Conservation (phyloP, 768 basidiomycete genomes). For the Kondoa subrosea region DNA sequence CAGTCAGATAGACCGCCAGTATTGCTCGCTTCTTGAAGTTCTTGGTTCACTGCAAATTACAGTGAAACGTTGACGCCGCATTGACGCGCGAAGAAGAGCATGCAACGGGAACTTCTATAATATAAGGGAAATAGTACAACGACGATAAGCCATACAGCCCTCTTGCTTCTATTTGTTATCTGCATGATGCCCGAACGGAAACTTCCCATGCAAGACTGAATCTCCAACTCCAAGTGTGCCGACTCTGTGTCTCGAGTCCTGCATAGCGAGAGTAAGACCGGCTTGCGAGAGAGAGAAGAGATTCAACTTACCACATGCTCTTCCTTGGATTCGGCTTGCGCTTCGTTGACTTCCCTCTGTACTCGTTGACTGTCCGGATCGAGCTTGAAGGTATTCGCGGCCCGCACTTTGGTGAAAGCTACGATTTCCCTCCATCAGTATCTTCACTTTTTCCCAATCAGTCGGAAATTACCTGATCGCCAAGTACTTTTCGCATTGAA, state of each 20-base stretch:
- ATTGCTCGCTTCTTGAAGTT: background rate
- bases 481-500: constrained; percentile 79
- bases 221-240: background rate
- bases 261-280: background rate
- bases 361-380: background rate
- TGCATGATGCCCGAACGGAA: no score
- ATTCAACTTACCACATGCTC: background rate
- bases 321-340: background rate
- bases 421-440: no score
- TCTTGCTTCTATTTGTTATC: no score
- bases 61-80: no score
- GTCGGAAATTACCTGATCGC: no score
- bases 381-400: constrained; percentile 14
- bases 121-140: no score
- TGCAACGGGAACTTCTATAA: no score
- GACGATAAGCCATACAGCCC: no score
- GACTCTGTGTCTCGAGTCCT: background rate
- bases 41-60: background rate
- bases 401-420: constrained; percentile 12
- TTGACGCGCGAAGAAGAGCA: no score
- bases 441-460: no score
- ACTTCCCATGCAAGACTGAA: no score
- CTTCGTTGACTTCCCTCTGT: background rate
- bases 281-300: background rate
- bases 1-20: background rate